Evolutionary conservation across 140 eudicot species (phyloP), one percentile per base, ranked within the genome.

Genomic region (Anethum foeniculum): DNA sequence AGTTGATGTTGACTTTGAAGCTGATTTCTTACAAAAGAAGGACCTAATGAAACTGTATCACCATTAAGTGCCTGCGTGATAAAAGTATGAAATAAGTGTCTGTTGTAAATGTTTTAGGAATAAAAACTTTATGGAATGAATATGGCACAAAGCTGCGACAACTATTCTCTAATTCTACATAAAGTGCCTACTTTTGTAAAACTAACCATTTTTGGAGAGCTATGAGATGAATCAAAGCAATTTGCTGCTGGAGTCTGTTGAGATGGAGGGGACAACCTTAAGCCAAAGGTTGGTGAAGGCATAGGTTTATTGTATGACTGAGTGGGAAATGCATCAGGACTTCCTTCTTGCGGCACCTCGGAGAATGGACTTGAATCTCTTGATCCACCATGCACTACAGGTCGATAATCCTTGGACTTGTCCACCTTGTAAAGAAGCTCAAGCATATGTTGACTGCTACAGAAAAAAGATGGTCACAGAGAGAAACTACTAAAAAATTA

Each of bases 341-440:
- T 78, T 75, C 85, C 88, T n/a, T 80, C 32, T 75, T 79, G 86
- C 25, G 89, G 89, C 27, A 76, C 83, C 80, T 87, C 87, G 0
- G 76, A 76, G 76, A 43, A 77, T 23, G 81, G 85, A 80, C 83
- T 75, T 81, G 89, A 84, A 76, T 68, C 87, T 47, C 75, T 80
- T 34, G 83, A 84, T 81, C 85, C 84, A 49, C 88, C 74, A 34
- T 67, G 89, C 52, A 75, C 79, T 41, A 80, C 88, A 78, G 79
- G 83, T 41, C 56, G 76, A 74, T 85, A 84, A 18, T 87, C 88
- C 32, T 67, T 58, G 81, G 87, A 81, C 25, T 82, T 81, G 79
- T 89, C 90, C 49, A 89, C 91, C 88, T 86, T 93, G 88, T 87
- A 85, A 81, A 86, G 88, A 79, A 88, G 92, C 87, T 88, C 91